These are phyloP conservation scores for Komagataella populi DNA, from an alignment of 805 yeast species.

Conservation along the genomic window DNA sequence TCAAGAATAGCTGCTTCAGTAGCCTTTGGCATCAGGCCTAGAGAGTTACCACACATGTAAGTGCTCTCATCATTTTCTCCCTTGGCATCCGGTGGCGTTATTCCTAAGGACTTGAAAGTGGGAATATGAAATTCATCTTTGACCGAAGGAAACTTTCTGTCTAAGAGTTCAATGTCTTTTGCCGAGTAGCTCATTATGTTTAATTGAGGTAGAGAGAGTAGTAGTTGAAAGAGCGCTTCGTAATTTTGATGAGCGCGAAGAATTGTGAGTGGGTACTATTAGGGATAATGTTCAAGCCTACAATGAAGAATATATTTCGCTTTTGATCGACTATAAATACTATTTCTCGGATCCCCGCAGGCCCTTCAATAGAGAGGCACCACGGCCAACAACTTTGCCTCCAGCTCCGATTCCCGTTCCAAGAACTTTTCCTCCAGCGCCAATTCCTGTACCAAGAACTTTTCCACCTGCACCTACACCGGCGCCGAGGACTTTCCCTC, in stretches of 20 bases:
- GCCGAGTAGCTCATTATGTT: not conserved
- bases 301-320: not conserved
- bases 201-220: not conserved
- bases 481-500: slow-evolving; percentile 28
- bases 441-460: slow-evolving; percentile 28
- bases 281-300: no score
- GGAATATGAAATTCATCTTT: slow-evolving; percentile 48
- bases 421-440: slow-evolving; percentile 35
- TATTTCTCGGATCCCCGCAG: not conserved
- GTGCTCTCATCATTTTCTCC: not conserved
- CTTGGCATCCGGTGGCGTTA: slow-evolving; percentile 12
- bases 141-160: not conserved
- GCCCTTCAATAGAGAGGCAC: not conserved
- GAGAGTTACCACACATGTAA: slow-evolving; percentile 88
- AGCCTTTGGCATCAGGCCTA: slow-evolving; percentile 73
- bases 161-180: not conserved
- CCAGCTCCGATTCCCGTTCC: slow-evolving; percentile 23
- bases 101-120: slow-evolving; percentile 48
- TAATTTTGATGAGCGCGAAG: not conserved
- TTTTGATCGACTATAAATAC: not conserved
- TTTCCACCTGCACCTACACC: slow-evolving; percentile 25
- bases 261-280: no score
- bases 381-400: slow-evolving; percentile 29
- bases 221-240: no score
- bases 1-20: slow-evolving; percentile 41